Percentiles rank a stretch among this genome's conserved stretches.
Conservation (phyloP, 805 yeast genomes). For the Candida wancherniae region DNA sequence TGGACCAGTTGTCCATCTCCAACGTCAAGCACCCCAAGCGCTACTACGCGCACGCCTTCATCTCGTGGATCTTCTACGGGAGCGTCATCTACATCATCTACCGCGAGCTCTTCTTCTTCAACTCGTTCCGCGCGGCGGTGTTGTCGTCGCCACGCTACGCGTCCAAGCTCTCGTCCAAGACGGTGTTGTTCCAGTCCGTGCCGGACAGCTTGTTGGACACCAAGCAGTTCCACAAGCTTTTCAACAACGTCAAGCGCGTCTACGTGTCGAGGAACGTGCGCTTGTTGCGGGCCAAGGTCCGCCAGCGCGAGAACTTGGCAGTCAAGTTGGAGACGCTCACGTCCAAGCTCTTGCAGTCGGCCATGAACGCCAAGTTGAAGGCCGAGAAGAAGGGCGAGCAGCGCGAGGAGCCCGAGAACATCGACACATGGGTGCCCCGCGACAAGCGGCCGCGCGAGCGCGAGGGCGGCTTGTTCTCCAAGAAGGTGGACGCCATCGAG, state of each 20-base stretch:
- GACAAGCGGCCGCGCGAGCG: constrained; percentile 64
- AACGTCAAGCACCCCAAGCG: constrained; percentile 58
- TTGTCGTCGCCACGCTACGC: constrained; percentile 80
- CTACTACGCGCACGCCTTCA: constrained; percentile 81
- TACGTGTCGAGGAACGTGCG: constrained; percentile 71
- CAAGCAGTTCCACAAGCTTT: constrained; percentile 65
- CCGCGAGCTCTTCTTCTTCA: constrained; percentile 76
- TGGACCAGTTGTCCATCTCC: constrained; percentile 73
- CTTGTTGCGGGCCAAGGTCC: constrained; percentile 51
- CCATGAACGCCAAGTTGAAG: constrained; percentile 59
- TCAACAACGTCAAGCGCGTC: constrained; percentile 76
- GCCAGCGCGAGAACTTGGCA: constrained; percentile 57
- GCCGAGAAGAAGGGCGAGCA: constrained; percentile 57
- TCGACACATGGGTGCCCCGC: constrained; percentile 55
- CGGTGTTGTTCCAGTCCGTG: constrained; percentile 79
- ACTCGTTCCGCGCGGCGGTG: constrained; percentile 71
- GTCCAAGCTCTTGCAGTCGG: constrained; percentile 51
- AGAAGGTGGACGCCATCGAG: constrained; percentile 60
- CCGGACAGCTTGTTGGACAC: constrained; percentile 72
- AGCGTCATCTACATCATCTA: constrained; percentile 65
- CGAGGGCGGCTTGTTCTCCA: constrained; percentile 39
- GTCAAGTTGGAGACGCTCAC: constrained; percentile 63
- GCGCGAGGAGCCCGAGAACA: constrained; percentile 32
- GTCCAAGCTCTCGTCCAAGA: constrained; percentile 66
- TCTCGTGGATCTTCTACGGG: constrained; percentile 78